Percentiles rank a stretch among this genome's conserved stretches.
Evolutionary conservation across 768 basidiomycete genomes (phyloP).

Genomic region (Boletus rex-veris): DNA sequence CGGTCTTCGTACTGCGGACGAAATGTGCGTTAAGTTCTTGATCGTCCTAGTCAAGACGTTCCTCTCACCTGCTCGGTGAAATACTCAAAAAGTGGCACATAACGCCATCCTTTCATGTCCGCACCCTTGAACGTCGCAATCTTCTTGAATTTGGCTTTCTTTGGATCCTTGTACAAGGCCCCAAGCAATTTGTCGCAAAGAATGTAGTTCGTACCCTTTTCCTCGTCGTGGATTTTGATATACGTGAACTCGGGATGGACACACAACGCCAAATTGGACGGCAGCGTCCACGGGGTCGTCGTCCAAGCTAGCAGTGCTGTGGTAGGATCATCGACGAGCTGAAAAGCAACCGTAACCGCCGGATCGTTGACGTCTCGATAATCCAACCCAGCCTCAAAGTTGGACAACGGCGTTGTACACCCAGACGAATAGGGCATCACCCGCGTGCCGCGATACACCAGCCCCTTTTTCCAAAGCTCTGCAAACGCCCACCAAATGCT

Average conservation of each 20-base stretch:
- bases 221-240: constrained; percentile 92
- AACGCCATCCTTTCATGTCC: constrained; percentile 96
- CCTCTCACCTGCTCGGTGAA: constrained; percentile 83
- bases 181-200: constrained; percentile 82
- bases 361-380: constrained; percentile 95
- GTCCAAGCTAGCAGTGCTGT: constrained; percentile 97
- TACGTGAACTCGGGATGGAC: constrained; percentile 96
- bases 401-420: constrained; percentile 92
- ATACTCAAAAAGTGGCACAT: constrained; percentile 93
- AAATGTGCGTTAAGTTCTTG: neutral
- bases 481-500: constrained; percentile 99
- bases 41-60: neutral
- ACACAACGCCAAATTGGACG: constrained; percentile 91
- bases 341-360: constrained; percentile 91
- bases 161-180: constrained; percentile 93
- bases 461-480: constrained; percentile 85
- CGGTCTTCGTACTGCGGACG: constrained; percentile 74
- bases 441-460: constrained; percentile 89
- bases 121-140: constrained; percentile 81
- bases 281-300: constrained; percentile 97
- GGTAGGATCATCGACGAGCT: constrained; percentile 85
- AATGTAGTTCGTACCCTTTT: constrained; percentile 85
- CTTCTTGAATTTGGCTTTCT: constrained; percentile 95
- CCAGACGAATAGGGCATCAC: constrained; percentile 99
- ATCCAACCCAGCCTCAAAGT: constrained; percentile 92